phyloP scores from a whole-genome alignment of 2,329 filamentous ascomycete species.

The Lachnellula hyalina region DNA sequence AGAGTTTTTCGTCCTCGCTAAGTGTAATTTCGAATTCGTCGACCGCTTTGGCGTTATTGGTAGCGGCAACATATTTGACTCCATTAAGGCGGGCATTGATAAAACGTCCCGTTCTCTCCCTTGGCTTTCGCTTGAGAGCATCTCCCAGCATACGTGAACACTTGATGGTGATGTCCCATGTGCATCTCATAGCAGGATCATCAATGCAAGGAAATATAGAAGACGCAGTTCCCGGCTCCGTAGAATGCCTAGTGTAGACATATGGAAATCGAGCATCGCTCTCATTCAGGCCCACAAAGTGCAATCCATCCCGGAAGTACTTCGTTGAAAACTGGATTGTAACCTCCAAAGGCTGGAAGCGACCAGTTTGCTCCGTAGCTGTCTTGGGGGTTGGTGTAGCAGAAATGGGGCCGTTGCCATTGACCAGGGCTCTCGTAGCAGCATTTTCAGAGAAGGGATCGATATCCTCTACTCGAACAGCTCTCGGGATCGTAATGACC shows the following conservation, averaged over 20 bases:
- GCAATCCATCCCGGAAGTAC: conserved; percentile 76
- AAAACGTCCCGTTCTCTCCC: conserved; percentile 36
- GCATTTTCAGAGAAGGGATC: conserved; percentile 47
- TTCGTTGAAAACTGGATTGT: conserved; percentile 73
- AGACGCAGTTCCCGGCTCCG: conserved; percentile 72
- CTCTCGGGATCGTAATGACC: conserved; percentile 52
- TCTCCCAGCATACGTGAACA: conserved; percentile 84
- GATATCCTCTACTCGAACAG: conserved; percentile 56
- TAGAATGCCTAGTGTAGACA: conserved; percentile 78
- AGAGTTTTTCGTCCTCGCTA: conserved; percentile 73
- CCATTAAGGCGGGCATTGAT: conserved; percentile 7
- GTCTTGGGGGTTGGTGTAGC: conserved; percentile 29
- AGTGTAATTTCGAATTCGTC: conserved; percentile 37
- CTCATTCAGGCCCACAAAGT: conserved; percentile 82
- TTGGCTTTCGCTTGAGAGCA: conserved; percentile 48
- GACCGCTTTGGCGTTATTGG: conserved; percentile 1
- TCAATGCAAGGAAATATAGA: conserved; percentile 94
- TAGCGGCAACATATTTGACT: conserved; percentile 3
- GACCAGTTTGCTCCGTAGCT: conserved; percentile 32
- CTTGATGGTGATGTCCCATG: conserved; percentile 84
- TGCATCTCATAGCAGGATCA: conserved; percentile 71
- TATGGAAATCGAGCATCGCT: conserved; percentile 83
- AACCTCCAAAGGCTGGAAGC: conserved; percentile 56
- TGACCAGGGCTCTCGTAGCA: conserved; percentile 33
- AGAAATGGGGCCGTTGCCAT: conserved; percentile 31